Evolutionary conservation across 495 filamentous ascomycete species (phyloP).

Genomic region (Penicillium soppii): DNA sequence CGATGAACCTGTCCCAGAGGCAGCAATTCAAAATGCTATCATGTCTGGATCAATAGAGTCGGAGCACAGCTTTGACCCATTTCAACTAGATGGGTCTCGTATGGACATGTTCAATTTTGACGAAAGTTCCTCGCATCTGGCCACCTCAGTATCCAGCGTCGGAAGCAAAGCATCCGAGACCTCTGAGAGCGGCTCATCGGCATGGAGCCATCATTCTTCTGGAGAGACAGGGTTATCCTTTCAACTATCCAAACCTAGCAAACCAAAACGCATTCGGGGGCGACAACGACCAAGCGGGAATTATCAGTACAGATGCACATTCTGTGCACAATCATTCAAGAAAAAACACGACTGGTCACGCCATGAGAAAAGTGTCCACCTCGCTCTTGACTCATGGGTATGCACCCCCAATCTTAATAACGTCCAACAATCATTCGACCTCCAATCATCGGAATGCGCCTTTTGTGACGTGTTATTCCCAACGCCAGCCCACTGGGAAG

Average conservation of each 20-base stretch:
- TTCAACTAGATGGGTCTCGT: slow-evolving; percentile 25
- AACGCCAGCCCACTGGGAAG: slow-evolving; percentile 59
- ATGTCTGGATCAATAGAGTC: slow-evolving; percentile 58
- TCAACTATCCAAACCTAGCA: slow-evolving; percentile 12
- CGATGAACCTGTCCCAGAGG: slow-evolving; percentile 49
- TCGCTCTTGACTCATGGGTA: slow-evolving; percentile 76
- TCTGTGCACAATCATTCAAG: slow-evolving; percentile 77
- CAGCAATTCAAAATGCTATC: slow-evolving; percentile 36
- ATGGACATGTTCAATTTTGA: slow-evolving; percentile 27
- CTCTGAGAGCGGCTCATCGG: slow-evolving; percentile 35
- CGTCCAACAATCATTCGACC: slow-evolving; percentile 9
- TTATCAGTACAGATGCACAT: slow-evolving; percentile 71
- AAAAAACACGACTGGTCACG: slow-evolving; percentile 85
- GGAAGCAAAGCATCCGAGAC: slow-evolving; percentile 32
- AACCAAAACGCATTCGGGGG: slow-evolving; percentile 27
- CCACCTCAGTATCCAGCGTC: slow-evolving; percentile 31
- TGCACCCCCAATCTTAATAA: slow-evolving; percentile 45
- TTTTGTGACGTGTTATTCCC: slow-evolving; percentile 66
- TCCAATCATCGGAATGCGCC: slow-evolving; percentile 50
- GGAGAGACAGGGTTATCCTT: slow-evolving; percentile 31
- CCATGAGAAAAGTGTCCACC: slow-evolving; percentile 78
- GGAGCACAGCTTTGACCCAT: slow-evolving; percentile 52
- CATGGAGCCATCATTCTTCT: slow-evolving; percentile 47
- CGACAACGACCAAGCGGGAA: slow-evolving; percentile 50
- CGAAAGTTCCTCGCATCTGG: slow-evolving; percentile 24